These are phyloP conservation scores for Fusarium euwallaceae DNA, from an alignment of 2,329 filamentous ascomycete species.

Conservation along the genomic window DNA sequence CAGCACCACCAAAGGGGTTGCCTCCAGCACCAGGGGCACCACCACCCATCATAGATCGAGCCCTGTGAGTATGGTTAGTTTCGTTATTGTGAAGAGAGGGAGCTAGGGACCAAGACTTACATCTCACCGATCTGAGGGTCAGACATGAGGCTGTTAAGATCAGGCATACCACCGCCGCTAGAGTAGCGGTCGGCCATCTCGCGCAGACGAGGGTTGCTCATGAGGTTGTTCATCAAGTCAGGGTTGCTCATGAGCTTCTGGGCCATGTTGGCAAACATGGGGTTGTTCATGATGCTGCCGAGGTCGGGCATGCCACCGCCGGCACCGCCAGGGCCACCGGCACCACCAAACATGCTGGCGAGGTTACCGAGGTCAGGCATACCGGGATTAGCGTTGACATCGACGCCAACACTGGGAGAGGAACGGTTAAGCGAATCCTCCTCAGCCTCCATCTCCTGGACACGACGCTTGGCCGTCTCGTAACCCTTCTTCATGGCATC, in stretches of 20 bases:
- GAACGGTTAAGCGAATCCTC: conserved; percentile 58
- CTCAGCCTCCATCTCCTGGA: conserved; percentile 79
- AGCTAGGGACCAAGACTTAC: conserved; percentile 68
- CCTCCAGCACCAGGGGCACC: conserved; percentile 42
- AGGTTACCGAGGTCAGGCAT: conserved; percentile 80
- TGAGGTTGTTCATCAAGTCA: conserved; percentile 89
- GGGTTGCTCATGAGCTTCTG: conserved; percentile 98
- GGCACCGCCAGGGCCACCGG: conserved; percentile 67
- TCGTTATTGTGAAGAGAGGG: not conserved
- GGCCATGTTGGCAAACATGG: conserved; percentile 98
- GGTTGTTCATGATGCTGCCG: conserved; percentile 91
- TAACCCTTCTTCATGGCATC: conserved; percentile 98
- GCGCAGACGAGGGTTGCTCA: conserved; percentile 91
- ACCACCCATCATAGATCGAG: conserved; percentile 61
- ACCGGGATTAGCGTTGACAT: conserved; percentile 59
- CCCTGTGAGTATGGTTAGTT: conserved; percentile 51
- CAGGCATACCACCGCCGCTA: conserved; percentile 87
- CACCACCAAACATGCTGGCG: conserved; percentile 78
- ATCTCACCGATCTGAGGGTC: conserved; percentile 94
- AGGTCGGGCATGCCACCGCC: conserved; percentile 90
- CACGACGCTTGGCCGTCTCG: conserved; percentile 90
- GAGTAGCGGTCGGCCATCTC: conserved; percentile 89
- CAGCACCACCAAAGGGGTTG: conserved; percentile 46
- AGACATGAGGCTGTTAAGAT: conserved; percentile 87
- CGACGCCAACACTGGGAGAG: conserved; percentile 64